Evolutionary conservation across 805 yeast genomes (phyloP).

Genomic region (Ogataea siamensis): DNA sequence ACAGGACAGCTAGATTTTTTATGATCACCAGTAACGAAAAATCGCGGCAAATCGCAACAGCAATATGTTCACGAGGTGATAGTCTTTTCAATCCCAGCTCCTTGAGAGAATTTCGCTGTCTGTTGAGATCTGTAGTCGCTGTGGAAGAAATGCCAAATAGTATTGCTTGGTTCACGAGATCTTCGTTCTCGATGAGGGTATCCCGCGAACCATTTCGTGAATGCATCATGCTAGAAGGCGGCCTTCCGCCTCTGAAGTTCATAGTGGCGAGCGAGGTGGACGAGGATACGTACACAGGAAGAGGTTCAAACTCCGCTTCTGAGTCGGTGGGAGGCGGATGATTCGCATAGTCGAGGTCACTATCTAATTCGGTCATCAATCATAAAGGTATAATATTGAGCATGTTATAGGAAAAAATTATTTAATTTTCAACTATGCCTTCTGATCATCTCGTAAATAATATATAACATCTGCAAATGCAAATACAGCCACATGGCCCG

Average conservation of each 20-base stretch:
- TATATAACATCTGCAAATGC: slow-evolving; percentile 11
- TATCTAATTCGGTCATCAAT: slow-evolving; percentile 13
- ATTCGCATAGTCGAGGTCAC: slow-evolving; percentile 37
- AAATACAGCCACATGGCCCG: slow-evolving; percentile 4
- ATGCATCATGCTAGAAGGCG: slow-evolving; percentile 2
- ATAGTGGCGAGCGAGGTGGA: slow-evolving; percentile 19
- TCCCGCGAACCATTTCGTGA: slow-evolving; percentile 12
- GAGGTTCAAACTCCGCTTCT: slow-evolving; percentile 25
- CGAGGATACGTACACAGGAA: slow-evolving; percentile 20
- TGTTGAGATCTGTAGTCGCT: slow-evolving; percentile 28
- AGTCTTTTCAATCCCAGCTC: slow-evolving; percentile 66
- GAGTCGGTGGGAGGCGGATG: slow-evolving; percentile 41
- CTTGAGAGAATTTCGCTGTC: slow-evolving; percentile 41
- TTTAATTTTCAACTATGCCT: slow-evolving; percentile 11
- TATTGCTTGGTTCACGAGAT: slow-evolving; percentile 19
- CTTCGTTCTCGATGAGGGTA: slow-evolving; percentile 14
- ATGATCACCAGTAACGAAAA: slow-evolving; percentile 49
- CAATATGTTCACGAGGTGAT: slow-evolving; percentile 72
- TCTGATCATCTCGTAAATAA: slow-evolving; percentile 21
- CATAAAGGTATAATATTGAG: background rate
- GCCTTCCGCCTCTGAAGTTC: slow-evolving; percentile 4
- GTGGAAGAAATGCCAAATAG: slow-evolving; percentile 29
- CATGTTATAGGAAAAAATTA: slow-evolving; percentile 4
- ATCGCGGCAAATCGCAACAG: slow-evolving; percentile 76
- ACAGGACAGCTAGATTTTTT: slow-evolving; percentile 27